Base-by-base conservation (phyloP, 176 grass and related monocot species). In the Microstegium vimineum region DNA sequence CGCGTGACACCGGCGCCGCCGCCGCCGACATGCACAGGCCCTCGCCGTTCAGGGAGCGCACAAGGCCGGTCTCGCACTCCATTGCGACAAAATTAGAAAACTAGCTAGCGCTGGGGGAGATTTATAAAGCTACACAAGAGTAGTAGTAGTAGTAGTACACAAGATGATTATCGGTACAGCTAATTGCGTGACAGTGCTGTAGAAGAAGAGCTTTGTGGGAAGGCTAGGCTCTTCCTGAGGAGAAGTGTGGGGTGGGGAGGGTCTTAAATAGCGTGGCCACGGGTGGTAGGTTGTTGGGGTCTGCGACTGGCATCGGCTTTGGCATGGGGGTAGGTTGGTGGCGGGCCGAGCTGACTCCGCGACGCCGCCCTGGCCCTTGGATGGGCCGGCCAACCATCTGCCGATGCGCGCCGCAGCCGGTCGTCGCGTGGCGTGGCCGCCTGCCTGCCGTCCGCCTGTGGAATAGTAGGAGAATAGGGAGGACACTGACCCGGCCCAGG, bases 211-310 rank as follows among this genome's bases (percentile, higher is more conserved):
- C 88, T 85, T 5, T 38, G 69, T 47, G n/a, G n/a, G 76, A 34
- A 89, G 76, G 73, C 66, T 37, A 82, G 15, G 76, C 62, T 86
- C 82, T 85, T 86, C 84, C 66, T 77, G 90, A 47, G 71, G 85
- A 84, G 63, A 16, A 30, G 16, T 41, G 80, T 26, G 3, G 18
- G 67, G 84, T 82, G 52, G 51, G 36, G 5, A 47, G 38, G 34
- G 10, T 52, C 18, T 94, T 97, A 97, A 88, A 92, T 92, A 97
- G 91, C 41, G 63, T 10, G 74, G 83, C 33, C 14, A 22, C 22
- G 30, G 69, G 60, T 7, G 30, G 71, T 77, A 72, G 88, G 81
- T 80, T 69, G 89, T 82, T 87, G 86, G 71, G 84, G 70, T 40
- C 62, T 34, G 26, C 49, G 69, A 31, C 69, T 47, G 38, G 0